Evolutionary conservation across 2,329 filamentous ascomycete species (phyloP).

Genomic region (Myotisia sp.): DNA sequence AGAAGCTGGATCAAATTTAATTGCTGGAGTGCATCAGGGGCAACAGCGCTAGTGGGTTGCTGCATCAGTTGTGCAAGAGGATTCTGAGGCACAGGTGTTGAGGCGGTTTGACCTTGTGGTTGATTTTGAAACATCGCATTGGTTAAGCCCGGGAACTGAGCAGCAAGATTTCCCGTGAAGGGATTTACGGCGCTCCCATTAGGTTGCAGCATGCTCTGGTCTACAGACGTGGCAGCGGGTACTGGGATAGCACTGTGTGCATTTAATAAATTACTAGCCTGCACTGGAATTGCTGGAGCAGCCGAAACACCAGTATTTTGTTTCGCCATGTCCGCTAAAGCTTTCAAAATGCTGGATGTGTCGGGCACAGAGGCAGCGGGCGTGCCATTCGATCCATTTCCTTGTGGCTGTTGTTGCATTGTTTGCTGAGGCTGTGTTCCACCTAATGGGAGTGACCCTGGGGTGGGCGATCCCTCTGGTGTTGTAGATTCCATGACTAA

Average conservation of each 20-base stretch:
- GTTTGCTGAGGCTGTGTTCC: conserved; percentile 19
- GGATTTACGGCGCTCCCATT: conserved; percentile 47
- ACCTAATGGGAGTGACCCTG: conserved; percentile 29
- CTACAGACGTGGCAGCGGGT: conserved; percentile 31
- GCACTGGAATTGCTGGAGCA: conserved; percentile 24
- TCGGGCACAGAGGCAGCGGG: conserved; percentile 34
- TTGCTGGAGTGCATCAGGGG: conserved; percentile 49
- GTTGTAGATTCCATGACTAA: conserved; percentile 55
- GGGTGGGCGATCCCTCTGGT: conserved; percentile 42
- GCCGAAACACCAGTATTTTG: conserved; percentile 47
- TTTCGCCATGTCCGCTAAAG: conserved; percentile 65
- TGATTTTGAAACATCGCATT: conserved; percentile 27
- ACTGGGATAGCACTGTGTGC: conserved; percentile 30
- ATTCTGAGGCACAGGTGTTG: conserved; percentile 24
- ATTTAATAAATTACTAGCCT: conserved; percentile 37
- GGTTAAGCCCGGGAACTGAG: conserved; percentile 35
- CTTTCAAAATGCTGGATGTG: conserved; percentile 56
- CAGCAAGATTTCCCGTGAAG: conserved; percentile 34
- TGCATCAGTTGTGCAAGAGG: conserved; percentile 22
- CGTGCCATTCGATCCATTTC: conserved; percentile 14
- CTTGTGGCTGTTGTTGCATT: conserved; percentile 15
- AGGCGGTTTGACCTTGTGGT: conserved; percentile 23
- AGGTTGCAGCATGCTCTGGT: conserved; percentile 28
- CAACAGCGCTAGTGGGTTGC: conserved; percentile 28
- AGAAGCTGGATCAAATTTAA: conserved; percentile 62